Conservation (phyloP, 805 yeast species). For the Starmerella gropengiesseri region DNA sequence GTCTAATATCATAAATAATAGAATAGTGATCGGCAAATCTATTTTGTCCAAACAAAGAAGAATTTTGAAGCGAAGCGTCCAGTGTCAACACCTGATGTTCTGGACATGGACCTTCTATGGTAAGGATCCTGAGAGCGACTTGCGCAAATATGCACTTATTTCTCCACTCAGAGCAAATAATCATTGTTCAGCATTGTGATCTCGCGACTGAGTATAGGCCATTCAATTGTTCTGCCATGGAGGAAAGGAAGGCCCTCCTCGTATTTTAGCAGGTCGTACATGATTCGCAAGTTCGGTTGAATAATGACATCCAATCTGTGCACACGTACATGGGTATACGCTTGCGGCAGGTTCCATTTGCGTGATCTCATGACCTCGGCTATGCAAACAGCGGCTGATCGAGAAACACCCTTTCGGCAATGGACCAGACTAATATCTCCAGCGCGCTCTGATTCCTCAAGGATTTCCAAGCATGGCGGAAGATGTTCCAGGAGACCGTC, state of each 20-base stretch:
- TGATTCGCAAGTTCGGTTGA: conserved; percentile 83
- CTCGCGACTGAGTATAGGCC: conserved; percentile 80
- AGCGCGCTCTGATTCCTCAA: conserved; percentile 35
- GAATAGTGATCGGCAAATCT: too few species aligned
- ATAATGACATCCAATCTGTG: conserved; percentile 82
- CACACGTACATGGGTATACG: conserved; percentile 81
- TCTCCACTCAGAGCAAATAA: conserved; percentile 38
- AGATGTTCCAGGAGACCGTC: conserved; percentile 59
- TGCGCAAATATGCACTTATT: neutral
- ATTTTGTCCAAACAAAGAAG: too few species aligned
- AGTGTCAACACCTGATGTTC: too few species aligned
- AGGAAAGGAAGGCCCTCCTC: conserved; percentile 33
- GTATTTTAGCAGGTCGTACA: conserved; percentile 79
- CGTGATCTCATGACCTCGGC: conserved; percentile 85
- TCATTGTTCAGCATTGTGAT: conserved; percentile 58
- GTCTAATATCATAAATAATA: neutral
- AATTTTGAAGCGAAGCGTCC: too few species aligned
- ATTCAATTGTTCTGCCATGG: conserved; percentile 57
- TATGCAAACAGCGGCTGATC: conserved; percentile 91
- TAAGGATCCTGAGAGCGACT: too few species aligned
- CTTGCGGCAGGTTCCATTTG: conserved; percentile 55
- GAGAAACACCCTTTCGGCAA: conserved; percentile 90
- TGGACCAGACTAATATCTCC: conserved; percentile 57
- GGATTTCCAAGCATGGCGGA: conserved; percentile 52
- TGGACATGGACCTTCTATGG: too few species aligned